A percentile compares a stretch with the other conserved stretches of the same genome.
These are phyloP conservation scores for Phoenix dactylifera DNA, from an alignment of 176 grass and related monocot species.

Conservation along the genomic window DNA sequence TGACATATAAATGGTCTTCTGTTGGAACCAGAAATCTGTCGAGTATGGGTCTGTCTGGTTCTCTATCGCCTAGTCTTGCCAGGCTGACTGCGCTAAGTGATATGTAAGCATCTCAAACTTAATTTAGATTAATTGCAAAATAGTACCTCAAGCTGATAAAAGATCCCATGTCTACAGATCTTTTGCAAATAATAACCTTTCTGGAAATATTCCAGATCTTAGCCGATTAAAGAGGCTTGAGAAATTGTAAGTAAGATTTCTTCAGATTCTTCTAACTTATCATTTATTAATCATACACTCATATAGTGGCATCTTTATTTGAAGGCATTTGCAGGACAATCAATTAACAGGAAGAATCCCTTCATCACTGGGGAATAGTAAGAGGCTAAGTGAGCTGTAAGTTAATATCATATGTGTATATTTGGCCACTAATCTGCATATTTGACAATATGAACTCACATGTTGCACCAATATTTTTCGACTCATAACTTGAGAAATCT, in stretches of 20 bases:
- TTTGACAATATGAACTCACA: no score
- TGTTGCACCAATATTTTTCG: no score
- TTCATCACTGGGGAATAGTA: slow-evolving; percentile 36
- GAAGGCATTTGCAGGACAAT: slow-evolving; percentile 79
- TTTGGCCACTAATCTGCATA: no score
- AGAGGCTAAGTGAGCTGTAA: slow-evolving; percentile 54
- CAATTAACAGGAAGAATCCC: slow-evolving; percentile 52
- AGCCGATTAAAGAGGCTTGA: slow-evolving; percentile 39
- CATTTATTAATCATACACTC: background rate
- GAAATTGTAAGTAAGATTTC: slow-evolving; percentile 38
- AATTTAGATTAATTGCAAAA: slow-evolving; percentile 10
- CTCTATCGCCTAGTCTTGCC: slow-evolving; percentile 47
- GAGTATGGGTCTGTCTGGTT: slow-evolving; percentile 61
- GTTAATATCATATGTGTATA: slow-evolving; percentile 14
- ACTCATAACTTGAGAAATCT: no score
- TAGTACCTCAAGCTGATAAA: slow-evolving; percentile 23
- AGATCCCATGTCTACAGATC: slow-evolving; percentile 38
- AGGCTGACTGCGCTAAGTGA: slow-evolving; percentile 62
- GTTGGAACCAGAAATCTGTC: slow-evolving; percentile 65
- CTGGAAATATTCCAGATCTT: slow-evolving; percentile 68
- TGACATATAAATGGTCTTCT: slow-evolving; percentile 12
- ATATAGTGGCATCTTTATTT: slow-evolving; percentile 19
- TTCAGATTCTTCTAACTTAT: background rate
- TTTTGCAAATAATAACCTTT: slow-evolving; percentile 63
- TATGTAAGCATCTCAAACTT: slow-evolving; percentile 45